phyloP scores from a whole-genome alignment of 805 yeast genomes.

The Sugiyamaella marilandica region DNA sequence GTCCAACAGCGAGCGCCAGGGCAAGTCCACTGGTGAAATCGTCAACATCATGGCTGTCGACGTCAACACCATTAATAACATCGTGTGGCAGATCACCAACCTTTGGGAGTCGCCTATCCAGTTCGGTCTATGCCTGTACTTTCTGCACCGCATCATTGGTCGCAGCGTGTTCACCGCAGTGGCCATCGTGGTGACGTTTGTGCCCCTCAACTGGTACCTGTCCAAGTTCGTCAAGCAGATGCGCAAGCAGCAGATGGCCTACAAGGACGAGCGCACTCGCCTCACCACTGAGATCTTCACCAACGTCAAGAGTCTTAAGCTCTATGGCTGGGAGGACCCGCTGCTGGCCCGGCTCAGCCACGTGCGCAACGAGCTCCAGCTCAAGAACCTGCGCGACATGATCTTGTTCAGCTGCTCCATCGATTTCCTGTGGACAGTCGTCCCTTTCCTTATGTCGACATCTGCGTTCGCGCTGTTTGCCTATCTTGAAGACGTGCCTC shows the following conservation, averaged over 20 bases:
- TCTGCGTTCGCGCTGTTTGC: slow-evolving; percentile 83
- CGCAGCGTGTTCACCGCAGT: slow-evolving; percentile 95
- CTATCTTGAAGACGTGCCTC: slow-evolving; percentile 53
- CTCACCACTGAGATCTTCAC: slow-evolving; percentile 79
- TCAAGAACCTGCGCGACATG: slow-evolving; percentile 67
- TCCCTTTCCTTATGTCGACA: slow-evolving; percentile 87
- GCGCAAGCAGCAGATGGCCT: slow-evolving; percentile 78
- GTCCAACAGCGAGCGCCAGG: slow-evolving; percentile 59
- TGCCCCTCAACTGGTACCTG: slow-evolving; percentile 71
- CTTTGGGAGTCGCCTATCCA: slow-evolving; percentile 95
- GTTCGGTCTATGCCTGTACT: slow-evolving; percentile 65
- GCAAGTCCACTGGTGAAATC: slow-evolving; percentile 82
- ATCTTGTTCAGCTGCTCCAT: slow-evolving; percentile 68
- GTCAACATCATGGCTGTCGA: slow-evolving; percentile 94
- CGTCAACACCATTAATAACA: slow-evolving; percentile 80
- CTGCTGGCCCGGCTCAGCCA: slow-evolving; percentile 65
- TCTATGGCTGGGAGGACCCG: slow-evolving; percentile 95
- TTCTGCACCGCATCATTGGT: slow-evolving; percentile 70
- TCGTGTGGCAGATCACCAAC: slow-evolving; percentile 70
- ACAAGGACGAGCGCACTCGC: slow-evolving; percentile 88
- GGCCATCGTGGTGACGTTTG: slow-evolving; percentile 63
- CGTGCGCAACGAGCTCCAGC: slow-evolving; percentile 85
- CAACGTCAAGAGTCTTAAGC: slow-evolving; percentile 83
- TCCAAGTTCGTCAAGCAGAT: slow-evolving; percentile 64
- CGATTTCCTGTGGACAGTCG: slow-evolving; percentile 72